Conservation (phyloP, 2,329 filamentous ascomycete species). For the Chrysoporthe deuterocubensis region DNA sequence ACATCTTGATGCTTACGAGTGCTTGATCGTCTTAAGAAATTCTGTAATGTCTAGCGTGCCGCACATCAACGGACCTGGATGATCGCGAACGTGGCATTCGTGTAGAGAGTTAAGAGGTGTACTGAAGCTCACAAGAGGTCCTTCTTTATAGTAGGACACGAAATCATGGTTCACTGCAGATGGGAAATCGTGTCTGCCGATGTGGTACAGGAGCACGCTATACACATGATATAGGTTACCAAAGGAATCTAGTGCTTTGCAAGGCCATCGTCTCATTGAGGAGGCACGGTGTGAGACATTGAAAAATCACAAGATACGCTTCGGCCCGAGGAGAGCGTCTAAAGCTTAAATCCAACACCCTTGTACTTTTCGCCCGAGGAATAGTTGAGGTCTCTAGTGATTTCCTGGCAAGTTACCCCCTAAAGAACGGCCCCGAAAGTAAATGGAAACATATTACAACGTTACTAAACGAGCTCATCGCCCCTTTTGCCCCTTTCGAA, state of each 20-base stretch:
- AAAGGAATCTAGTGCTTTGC: not conserved
- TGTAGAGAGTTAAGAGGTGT: not conserved
- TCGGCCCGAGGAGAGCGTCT: not conserved
- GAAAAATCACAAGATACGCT: not conserved
- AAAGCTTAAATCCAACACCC: not conserved
- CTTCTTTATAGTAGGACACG: not conserved
- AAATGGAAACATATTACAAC: not conserved
- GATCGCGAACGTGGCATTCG: not conserved
- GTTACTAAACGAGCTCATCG: not conserved
- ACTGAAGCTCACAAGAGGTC: not conserved
- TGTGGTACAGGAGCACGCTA: not conserved
- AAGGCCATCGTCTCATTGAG: not conserved
- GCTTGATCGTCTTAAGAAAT: not conserved
- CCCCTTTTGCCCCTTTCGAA: not conserved
- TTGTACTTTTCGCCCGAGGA: too few relatives aligned
- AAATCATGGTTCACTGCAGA: slow-evolving; percentile 1
- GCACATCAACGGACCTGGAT: not conserved
- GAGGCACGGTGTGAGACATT: not conserved
- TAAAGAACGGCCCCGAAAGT: not conserved
- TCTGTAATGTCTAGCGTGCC: not conserved
- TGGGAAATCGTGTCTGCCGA: not conserved
- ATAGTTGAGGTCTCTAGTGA: not conserved
- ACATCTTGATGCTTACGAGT: not conserved
- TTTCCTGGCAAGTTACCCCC: too few relatives aligned
- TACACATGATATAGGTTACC: not conserved